Evolutionary conservation across 768 basidiomycete genomes (phyloP), one percentile per base, ranked within the genome.

Genomic region (Boletus edulis): DNA sequence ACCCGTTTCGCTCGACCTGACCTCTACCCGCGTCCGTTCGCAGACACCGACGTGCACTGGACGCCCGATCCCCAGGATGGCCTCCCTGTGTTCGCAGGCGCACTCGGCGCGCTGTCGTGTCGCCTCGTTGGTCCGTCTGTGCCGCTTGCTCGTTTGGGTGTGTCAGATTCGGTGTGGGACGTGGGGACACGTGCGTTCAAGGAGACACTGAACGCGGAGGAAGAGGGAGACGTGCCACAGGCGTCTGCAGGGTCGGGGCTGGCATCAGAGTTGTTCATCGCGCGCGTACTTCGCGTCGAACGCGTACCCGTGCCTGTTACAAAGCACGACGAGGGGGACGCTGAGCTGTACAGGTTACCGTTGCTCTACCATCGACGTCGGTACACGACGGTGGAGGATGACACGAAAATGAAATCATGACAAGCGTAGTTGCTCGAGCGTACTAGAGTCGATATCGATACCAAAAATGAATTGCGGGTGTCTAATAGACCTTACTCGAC

Each of bases 211-310:
- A 29, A 29, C 2, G 27, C 29, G 13, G 24, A 24, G 32, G 32
- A 10, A 22, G 48, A 42, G 8, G 52, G 22, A 17, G 57, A 62
- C 22, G 62, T 57, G 1, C 49, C 55, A 43, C 55, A 59, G 40
- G 55, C 44, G 27, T 69, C 69, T 58, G 63, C 64, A 24, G 67
- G 59, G 51, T 64, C 66, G 12, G 77, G 73, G 8, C 65, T 74
- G 48, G 75, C 67, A 62, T 88, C 85, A 38, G 87, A 93, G 74
- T 72, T 95, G 40, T 94, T 92, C 70, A 83, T 95, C 57, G 92
- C 90, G 14, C 75, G 78, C n/a, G 91, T 95, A 12, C 70, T 83
- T 31, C 72, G 83, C 27, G 85, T 94, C 41, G 76, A 80, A 57
- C 76, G 78, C 59, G 70, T 70, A 0, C 62, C 62, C 43, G 40